These are phyloP conservation scores for Termitomyces sp. DNA, from an alignment of 768 basidiomycete genomes.

Conservation along the genomic window DNA sequence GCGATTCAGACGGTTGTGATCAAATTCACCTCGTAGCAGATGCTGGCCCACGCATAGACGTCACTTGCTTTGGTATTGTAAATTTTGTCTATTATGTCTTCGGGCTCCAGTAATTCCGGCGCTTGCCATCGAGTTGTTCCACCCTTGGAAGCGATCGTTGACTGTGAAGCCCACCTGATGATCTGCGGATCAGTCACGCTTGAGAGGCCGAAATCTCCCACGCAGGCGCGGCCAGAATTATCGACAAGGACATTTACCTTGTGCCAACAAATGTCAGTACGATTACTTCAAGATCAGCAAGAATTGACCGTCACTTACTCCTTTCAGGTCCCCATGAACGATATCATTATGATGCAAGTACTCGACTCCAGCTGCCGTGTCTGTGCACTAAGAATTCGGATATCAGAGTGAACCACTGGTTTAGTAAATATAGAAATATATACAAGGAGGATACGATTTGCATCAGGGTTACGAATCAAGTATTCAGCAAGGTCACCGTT, in stretches of 20 bases:
- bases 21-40: conserved; percentile 11
- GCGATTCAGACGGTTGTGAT: not conserved
- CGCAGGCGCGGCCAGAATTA: conserved; percentile 21
- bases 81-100: not conserved
- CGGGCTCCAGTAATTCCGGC: conserved; percentile 23
- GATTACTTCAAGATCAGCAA: not conserved
- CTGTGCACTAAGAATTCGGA: conserved; percentile 8
- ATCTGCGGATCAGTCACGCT: conserved; percentile 21
- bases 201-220: conserved; percentile 29
- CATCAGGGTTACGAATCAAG: conserved; percentile 23
- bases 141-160: conserved; percentile 12
- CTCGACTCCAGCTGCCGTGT: conserved; percentile 23
- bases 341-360: conserved; percentile 9
- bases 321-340: not conserved
- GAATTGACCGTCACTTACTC: not conserved
- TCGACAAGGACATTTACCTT: conserved; percentile 27
- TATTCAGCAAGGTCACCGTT: conserved; percentile 26
- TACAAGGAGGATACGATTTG: conserved; percentile 30
- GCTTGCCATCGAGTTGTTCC: conserved; percentile 28
- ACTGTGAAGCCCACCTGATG: conserved; percentile 16
- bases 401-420: not conserved
- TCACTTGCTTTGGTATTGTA: conserved; percentile 24
- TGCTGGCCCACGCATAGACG: conserved; percentile 25
- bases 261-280: not conserved
- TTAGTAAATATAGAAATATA: conserved; percentile 4